These are phyloP conservation scores for Colletotrichum limetticola DNA, from an alignment of 2,329 filamentous ascomycete species.

Conservation along the genomic window DNA sequence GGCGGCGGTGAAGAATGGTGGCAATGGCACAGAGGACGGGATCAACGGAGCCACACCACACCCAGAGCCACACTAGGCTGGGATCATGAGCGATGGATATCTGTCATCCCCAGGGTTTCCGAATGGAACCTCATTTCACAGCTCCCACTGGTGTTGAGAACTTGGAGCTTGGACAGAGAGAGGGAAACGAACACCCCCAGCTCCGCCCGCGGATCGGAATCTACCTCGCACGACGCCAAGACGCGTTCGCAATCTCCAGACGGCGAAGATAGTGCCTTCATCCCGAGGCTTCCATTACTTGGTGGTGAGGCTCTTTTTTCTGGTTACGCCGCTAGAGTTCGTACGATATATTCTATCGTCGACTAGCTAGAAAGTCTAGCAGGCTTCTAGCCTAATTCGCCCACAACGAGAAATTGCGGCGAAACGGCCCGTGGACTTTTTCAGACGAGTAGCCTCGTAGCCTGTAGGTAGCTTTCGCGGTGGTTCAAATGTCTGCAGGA, in stretches of 20 bases:
- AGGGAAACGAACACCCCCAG: neutral
- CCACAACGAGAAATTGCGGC: neutral
- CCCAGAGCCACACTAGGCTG: neutral
- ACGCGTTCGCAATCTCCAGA: neutral
- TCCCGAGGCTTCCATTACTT: neutral
- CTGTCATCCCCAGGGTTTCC: neutral
- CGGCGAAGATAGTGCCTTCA: neutral
- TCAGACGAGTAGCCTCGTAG: neutral
- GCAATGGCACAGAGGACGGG: neutral
- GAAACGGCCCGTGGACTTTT: neutral
- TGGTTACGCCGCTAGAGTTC: neutral
- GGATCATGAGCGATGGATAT: neutral
- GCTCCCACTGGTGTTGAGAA: neutral
- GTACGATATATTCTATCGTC: neutral
- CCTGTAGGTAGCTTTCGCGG: too few species aligned
- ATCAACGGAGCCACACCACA: neutral
- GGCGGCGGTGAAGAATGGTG: neutral
- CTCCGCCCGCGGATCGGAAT: slow-evolving; percentile 27
- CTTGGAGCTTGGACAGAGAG: neutral
- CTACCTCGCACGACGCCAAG: slow-evolving; percentile 31
- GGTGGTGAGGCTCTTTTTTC: neutral
- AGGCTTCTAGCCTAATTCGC: neutral
- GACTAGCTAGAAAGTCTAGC: neutral
- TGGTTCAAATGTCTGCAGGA: neutral
- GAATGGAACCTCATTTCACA: slow-evolving; percentile 27